A percentile compares a stretch with the other conserved stretches of the same genome.
Conservation (phyloP, 192 early-diverging fungal genomes). For the Allomyces javanicus region DNA sequence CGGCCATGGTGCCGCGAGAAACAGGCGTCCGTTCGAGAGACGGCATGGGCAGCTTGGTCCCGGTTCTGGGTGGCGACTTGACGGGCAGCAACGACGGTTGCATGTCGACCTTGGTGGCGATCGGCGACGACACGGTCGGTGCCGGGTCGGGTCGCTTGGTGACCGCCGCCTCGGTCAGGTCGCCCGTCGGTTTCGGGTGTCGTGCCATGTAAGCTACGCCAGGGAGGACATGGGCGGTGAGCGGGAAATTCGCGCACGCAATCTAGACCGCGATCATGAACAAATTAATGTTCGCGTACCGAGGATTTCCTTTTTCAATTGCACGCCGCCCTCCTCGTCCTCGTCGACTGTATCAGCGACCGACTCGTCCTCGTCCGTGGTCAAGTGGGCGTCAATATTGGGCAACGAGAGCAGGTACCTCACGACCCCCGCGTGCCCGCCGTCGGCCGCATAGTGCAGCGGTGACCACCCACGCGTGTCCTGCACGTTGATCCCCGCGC, state of each 20-base stretch:
- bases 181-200: too few species aligned
- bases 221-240: background rate
- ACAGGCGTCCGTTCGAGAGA: too few species aligned
- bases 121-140: too few species aligned
- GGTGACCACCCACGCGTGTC: constrained; percentile 45
- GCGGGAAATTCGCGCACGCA: background rate
- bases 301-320: constrained; percentile 9
- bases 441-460: constrained; percentile 45
- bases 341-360: constrained; percentile 1
- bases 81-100: too few species aligned
- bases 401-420: constrained; percentile 14
- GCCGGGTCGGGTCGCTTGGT: too few species aligned
- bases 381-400: constrained; percentile 8
- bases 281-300: constrained; percentile 4
- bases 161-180: too few species aligned
- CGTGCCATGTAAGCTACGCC: background rate
- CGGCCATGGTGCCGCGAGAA: too few species aligned
- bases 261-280: background rate
- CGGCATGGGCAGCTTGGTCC: too few species aligned
- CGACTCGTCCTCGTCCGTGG: constrained; percentile 11
- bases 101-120: too few species aligned
- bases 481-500: constrained; percentile 15
- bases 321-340: constrained; percentile 10
- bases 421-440: constrained; percentile 33
- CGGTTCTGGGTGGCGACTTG: too few species aligned